Evolutionary conservation across 1,284 basidiomycete genomes (phyloP), one percentile per base, ranked within the genome.

Genomic region (Coniophora puteana): DNA sequence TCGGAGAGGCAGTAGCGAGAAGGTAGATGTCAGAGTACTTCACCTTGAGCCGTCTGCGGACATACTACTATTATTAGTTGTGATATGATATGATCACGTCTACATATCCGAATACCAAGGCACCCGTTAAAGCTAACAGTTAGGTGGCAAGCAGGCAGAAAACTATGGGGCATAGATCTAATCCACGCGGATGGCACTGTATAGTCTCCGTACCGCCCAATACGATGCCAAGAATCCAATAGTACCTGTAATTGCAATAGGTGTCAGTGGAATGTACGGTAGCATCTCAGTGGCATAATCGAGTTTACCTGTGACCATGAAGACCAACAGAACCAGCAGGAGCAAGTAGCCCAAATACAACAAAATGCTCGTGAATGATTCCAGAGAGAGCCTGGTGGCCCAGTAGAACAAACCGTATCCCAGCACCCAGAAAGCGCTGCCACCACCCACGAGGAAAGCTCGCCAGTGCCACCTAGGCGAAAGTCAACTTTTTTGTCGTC

Each of bases 381-480:
- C 83, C 40, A 98, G 74, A 22, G 83, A 89, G 18, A 97, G 74
- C 18, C 92, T 77, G 2, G 89, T 87, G 8, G 75, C 78, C 92
- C 92, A 96, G 61, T 95, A 97, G 61, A 90, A 89, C 29, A 90
- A 51, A 3, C 83, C 85, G 56, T 94, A 96, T 1, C 76, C 74
- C 43, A 96, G 71, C 24, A 98, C 68, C 94, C 95, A 99, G 62
- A 96, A 83, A 0, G 93, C 88, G 45, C 87, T 90, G 16, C 93
- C 93, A 5, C 93, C 95, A 23, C 94, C 95, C n/a, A 85, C 88
- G 49, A 96, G 61, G 74, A 98, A 97, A 4, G 92, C 78, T 30
- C 93, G 79, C 94, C 95, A 98, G 49, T 99, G 94, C 94, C 94
- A 99, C 48, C 90, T 85, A n/a, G n/a, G 36, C 14, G 33, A 21